Conservation (phyloP, 2,329 filamentous ascomycete species). For the Neopestalotiopsis sp. region DNA sequence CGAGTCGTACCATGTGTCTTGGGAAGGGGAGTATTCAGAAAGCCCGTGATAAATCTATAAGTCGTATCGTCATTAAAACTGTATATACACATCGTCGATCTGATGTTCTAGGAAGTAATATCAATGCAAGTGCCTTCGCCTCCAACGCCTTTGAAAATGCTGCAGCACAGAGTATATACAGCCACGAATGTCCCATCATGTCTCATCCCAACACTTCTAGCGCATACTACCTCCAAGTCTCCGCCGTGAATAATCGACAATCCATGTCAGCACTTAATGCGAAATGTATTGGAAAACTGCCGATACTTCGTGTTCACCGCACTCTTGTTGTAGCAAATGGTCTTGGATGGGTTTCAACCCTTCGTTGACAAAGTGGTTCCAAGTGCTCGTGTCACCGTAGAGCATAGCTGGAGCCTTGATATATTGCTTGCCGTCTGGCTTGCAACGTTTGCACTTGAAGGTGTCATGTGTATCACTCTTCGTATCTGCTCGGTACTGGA, state of each 20-base stretch:
- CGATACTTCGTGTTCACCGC: constrained; percentile 78
- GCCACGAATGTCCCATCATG: background rate
- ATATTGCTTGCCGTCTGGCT: constrained; percentile 82
- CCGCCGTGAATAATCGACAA: background rate
- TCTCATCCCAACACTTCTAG: background rate
- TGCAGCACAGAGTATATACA: background rate
- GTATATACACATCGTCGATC: constrained; percentile 10
- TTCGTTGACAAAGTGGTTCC: constrained; percentile 95
- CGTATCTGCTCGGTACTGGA: constrained; percentile 87
- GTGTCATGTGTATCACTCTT: constrained; percentile 96
- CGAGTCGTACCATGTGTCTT: too few relatives aligned
- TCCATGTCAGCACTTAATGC: constrained; percentile 56
- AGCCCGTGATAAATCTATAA: background rate
- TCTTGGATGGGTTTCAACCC: constrained; percentile 87
- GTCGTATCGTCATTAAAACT: background rate
- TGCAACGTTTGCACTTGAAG: constrained; percentile 97
- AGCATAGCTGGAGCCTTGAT: constrained; percentile 94
- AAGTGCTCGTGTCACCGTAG: constrained; percentile 98
- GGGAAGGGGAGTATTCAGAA: background rate
- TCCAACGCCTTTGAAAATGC: constrained; percentile 10
- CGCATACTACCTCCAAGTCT: background rate
- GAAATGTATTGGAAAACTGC: constrained; percentile 99
- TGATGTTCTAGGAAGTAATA: background rate
- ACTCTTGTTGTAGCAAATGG: constrained; percentile 86
- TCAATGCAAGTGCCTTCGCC: background rate